Percentiles rank a stretch among this genome's conserved stretches.
phyloP scores from a whole-genome alignment of 1,284 basidiomycete genomes.

The Leccinum griseonigrum region DNA sequence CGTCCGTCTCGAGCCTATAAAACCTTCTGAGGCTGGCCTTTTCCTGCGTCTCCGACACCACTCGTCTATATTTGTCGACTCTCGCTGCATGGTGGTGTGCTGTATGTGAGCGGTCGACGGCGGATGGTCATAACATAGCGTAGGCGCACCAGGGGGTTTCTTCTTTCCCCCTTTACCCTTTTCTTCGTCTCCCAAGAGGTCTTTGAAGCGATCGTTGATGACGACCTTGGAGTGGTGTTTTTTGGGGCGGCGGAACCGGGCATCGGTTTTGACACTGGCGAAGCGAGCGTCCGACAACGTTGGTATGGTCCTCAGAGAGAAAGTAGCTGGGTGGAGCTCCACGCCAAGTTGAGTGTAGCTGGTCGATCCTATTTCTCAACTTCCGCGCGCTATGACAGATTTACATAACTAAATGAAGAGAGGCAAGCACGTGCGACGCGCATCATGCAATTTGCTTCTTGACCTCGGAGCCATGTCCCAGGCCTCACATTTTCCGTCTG shows the following conservation, averaged over 20 bases:
- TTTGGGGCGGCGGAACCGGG: conserved; percentile 85
- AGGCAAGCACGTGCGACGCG: background rate
- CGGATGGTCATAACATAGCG: background rate
- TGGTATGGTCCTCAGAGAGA: background rate
- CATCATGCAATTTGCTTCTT: no score
- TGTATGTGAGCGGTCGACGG: background rate
- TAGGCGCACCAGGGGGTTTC: conserved; percentile 37
- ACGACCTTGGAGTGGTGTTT: conserved; percentile 82
- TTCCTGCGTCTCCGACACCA: conserved; percentile 65
- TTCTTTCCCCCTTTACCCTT: conserved; percentile 41
- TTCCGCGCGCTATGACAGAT: background rate
- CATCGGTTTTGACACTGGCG: conserved; percentile 85
- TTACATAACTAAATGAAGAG: background rate
- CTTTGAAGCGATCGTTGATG: conserved; percentile 94
- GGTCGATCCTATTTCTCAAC: background rate
- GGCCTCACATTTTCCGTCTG: no score
- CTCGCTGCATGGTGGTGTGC: conserved; percentile 39
- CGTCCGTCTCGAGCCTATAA: conserved; percentile 69
- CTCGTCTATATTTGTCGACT: conserved; percentile 92
- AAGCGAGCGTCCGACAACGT: conserved; percentile 84
- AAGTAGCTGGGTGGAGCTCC: background rate
- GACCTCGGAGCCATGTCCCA: no score
- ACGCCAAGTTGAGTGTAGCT: background rate
- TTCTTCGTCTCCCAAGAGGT: conserved; percentile 60
- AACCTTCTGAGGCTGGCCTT: conserved; percentile 79